phyloP scores from a whole-genome alignment of 78 protist species.

The Protostelium mycophagum region DNA sequence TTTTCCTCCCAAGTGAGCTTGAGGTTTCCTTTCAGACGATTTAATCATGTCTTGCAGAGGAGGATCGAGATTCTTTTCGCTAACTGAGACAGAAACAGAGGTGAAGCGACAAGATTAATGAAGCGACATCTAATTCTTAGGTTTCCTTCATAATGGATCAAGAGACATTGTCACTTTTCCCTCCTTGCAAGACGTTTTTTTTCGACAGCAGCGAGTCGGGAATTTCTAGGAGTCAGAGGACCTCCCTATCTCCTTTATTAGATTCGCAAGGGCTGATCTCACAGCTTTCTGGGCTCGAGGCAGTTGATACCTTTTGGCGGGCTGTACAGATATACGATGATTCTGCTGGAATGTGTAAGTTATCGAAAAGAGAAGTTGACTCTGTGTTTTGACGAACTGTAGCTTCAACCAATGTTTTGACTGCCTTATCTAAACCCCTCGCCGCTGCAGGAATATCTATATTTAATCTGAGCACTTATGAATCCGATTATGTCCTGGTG shows the following conservation, averaged over 20 bases:
- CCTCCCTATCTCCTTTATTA: not conserved
- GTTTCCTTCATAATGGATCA: not conserved
- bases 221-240: not conserved
- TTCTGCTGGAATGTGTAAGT: not conserved
- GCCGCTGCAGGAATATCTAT: not conserved
- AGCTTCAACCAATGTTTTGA: not conserved
- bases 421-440: not conserved
- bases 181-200: not conserved
- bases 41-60: not conserved
- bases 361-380: not conserved
- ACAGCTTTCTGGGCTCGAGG: not conserved
- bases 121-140: not conserved
- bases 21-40: not conserved
- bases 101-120: not conserved
- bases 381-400: not conserved
- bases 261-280: not conserved
- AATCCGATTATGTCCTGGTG: not conserved
- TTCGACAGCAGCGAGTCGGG: not conserved
- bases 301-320: not conserved
- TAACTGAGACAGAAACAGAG: not conserved
- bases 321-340: not conserved
- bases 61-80: not conserved
- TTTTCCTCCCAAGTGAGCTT: not conserved
- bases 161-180: not conserved
- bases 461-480: not conserved